phyloP scores from a whole-genome alignment of 768 basidiomycete species.

The Stropharia rugosoannulata region DNA sequence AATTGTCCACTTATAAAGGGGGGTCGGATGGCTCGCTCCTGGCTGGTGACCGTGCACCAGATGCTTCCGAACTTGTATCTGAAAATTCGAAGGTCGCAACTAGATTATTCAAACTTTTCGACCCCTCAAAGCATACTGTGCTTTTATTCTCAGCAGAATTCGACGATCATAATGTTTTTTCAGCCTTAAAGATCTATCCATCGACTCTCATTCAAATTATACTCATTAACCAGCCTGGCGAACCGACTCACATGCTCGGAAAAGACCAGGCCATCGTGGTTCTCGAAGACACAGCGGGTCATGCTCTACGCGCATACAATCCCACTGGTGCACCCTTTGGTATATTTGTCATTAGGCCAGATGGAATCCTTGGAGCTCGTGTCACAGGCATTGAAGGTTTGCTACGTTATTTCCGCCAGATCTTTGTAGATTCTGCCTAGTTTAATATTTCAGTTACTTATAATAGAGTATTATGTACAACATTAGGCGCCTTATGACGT shows the following conservation, averaged over 20 bases:
- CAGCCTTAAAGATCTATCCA: neutral
- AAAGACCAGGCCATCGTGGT: neutral
- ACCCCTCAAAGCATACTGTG: constrained; percentile 29
- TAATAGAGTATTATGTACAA: too few species aligned
- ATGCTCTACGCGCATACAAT: constrained; percentile 23
- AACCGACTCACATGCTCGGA: neutral
- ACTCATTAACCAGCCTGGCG: neutral
- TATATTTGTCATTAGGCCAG: constrained; percentile 9
- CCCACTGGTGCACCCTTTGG: neutral
- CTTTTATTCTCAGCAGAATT: constrained; percentile 26
- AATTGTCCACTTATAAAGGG: constrained; percentile 14
- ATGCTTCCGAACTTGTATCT: constrained; percentile 30
- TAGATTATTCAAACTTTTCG: constrained; percentile 26
- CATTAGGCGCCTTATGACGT: neutral
- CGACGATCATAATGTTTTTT: neutral
- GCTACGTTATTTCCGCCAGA: neutral
- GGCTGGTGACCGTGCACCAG: constrained; percentile 48
- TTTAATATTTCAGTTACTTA: too few species aligned
- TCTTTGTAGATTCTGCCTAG: neutral
- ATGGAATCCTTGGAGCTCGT: constrained; percentile 8
- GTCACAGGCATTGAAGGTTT: constrained; percentile 1
- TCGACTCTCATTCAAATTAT: neutral
- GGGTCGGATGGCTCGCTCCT: constrained; percentile 24
- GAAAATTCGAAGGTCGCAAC: neutral
- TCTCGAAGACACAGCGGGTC: constrained; percentile 22